Base-by-base conservation (phyloP, 495 filamentous ascomycete genomes). In the Annulohypoxylon stygium region DNA sequence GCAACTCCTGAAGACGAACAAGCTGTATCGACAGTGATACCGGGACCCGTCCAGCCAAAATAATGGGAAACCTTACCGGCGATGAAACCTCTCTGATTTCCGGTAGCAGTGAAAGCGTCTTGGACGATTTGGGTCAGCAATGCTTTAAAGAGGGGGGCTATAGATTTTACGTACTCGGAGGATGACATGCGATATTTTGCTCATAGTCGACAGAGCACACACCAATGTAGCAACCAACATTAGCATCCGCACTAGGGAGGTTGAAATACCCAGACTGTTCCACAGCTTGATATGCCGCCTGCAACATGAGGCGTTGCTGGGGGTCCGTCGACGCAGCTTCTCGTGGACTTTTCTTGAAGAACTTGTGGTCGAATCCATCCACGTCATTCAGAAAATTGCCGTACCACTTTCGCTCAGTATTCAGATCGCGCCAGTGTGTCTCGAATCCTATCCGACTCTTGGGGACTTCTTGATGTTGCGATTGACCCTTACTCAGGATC, bases 171-270 rank as follows among this genome's bases (percentile, higher is more conserved):
- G 3, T 36, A 36, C 34, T 39, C 0, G 36, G 7, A 10, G 36
- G 25, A 3, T 79, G 61, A 34, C 55, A 68, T 1, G 60, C 25
- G 3, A 58, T 45, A 39, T 79, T 77, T 1, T 37, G 2, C 7
- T 75, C 45, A 37, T 77, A 79, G 2, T 79, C 71, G 51, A 25
- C 12, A 6, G 88, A 91, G 8, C 91, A 92, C 77, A 90, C 88
- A 47, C 92, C 92, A 2, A 62, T 9, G n/a, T 34, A 50, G 8
- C 89, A 30, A 1, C 79, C 80, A 25, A 74, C 82, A 9, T 53
- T 23, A 23, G 2, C 25, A 20, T 16, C 18, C 18, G 14, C 9
- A 18, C 16, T 0, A 11, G 23, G 91, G 88, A 2, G 78, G 20
- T 88, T 79, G 45, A 71, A 57, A 16, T 69, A 59, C 1, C 76